Evolutionary conservation across 1,139 yeast genomes (phyloP), one percentile per base, ranked within the genome.

Genomic region (Suhomyces choctaworum): DNA sequence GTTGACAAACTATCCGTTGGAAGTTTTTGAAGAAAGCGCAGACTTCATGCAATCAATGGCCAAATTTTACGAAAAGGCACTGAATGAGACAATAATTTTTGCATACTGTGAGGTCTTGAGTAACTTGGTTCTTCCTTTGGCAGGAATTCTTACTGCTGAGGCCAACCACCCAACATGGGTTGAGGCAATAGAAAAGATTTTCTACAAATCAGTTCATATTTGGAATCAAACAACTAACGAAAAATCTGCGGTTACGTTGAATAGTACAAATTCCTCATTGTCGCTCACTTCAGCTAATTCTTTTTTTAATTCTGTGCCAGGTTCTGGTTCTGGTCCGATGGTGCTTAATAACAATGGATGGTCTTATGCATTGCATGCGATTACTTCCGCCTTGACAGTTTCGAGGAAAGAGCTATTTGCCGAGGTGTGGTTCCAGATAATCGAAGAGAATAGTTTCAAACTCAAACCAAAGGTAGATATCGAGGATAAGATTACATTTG

Each of bases 81-180:
- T 75, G 31, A 82, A 82, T 44, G 80, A 80, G 38, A 71, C 80
- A 4, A 71, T 85, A 1, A 66, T 81, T 17, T 67, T 78, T 43
- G 94, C 96, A 1, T 94, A 92, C 55, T 85, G 95, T 32, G 96
- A 88, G 44, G 95, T 88, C 1, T 68, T 90, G 27, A 73, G 84
- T 36, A 82, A 78, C 40, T 70, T 94, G 25, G 61, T 94, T 3
- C 62, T 87, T 28, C 95, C 97, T 0, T 62, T 92, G 26, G 95
- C 97, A 0, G 94, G 88, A 13, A 71, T 78, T 2, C 72, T 90
- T 22, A 87, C 97, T 0, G 98, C 97, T 0, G 99, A 94, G 56
- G 89, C 89, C 1, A 92, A 94, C 52, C 95, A 89, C 57, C 98
- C 98, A 3, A 80, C 85, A 1, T 94, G 98, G 99, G 82, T 83